Conservation (phyloP, 495 filamentous ascomycete species). For the Aspergillus kassunensis region DNA sequence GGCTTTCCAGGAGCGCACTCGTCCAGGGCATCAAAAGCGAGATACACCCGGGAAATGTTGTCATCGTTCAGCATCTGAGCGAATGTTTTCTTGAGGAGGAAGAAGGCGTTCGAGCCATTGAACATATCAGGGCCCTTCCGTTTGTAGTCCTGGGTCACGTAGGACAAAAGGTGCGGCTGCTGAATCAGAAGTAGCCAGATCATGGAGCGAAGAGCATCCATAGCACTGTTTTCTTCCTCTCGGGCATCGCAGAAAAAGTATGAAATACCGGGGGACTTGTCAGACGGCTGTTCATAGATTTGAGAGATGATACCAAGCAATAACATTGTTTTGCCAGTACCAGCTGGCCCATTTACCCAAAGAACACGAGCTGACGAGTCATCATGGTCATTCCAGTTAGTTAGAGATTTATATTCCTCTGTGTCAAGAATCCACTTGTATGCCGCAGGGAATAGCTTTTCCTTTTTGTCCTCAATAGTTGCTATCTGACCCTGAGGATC, state of each 20-base stretch:
- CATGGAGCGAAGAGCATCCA: neutral
- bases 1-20: neutral
- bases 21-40: slow-evolving; percentile 4
- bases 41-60: neutral
- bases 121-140: too few relatives aligned
- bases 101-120: too few relatives aligned
- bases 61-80: neutral
- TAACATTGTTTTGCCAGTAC: slow-evolving; percentile 20
- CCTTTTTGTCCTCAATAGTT: neutral
- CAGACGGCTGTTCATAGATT: neutral
- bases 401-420: neutral
- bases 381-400: neutral
- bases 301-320: neutral
- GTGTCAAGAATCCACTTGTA: slow-evolving; percentile 1
- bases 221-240: neutral
- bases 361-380: neutral
- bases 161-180: neutral
- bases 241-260: neutral
- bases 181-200: slow-evolving; percentile 1
- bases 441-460: neutral
- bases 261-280: neutral
- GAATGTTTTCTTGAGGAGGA: neutral
- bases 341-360: slow-evolving; percentile 40
- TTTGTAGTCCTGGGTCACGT: neutral
- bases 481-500: too few relatives aligned